Evolutionary conservation across 2,329 filamentous ascomycete species (phyloP).

Genomic region (Microcyclosporella mali): DNA sequence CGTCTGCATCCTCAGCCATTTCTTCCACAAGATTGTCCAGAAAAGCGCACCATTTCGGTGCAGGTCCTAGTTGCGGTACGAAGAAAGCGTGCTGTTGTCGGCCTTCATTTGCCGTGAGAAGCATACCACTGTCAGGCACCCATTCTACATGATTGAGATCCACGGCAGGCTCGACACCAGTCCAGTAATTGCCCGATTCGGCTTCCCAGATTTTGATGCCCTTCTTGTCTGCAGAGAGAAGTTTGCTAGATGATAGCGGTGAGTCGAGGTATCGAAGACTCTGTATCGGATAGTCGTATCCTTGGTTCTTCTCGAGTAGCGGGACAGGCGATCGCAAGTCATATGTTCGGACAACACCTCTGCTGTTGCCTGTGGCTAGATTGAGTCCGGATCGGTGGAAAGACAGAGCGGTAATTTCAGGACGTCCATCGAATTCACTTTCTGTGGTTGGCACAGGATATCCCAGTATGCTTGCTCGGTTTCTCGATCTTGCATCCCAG

Average conservation of each 20-base stretch:
- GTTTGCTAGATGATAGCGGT: constrained; percentile 37
- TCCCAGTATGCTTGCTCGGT: constrained; percentile 69
- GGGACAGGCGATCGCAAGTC: constrained; percentile 84
- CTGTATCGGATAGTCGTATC: constrained; percentile 87
- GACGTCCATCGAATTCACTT: constrained; percentile 31
- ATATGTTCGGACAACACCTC: constrained; percentile 82
- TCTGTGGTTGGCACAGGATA: constrained; percentile 35
- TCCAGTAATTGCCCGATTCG: constrained; percentile 78
- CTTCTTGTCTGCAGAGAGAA: constrained; percentile 72
- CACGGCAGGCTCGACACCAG: constrained; percentile 87
- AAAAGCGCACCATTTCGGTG: constrained; percentile 93
- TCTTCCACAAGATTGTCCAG: constrained; percentile 97
- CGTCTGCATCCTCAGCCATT: constrained; percentile 76
- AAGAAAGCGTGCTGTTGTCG: constrained; percentile 93
- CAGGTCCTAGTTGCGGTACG: constrained; percentile 85
- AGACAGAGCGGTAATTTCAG: constrained; percentile 77
- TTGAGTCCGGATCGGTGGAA: constrained; percentile 81
- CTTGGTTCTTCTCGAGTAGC: constrained; percentile 86
- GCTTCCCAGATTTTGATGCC: constrained; percentile 98
- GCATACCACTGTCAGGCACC: constrained; percentile 88
- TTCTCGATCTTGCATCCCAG: constrained; percentile 84
- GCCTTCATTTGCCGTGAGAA: constrained; percentile 94
- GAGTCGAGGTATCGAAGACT: constrained; percentile 63
- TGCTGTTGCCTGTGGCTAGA: constrained; percentile 79
- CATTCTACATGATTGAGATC: constrained; percentile 93